phyloP scores from a whole-genome alignment of 2,329 filamentous ascomycete genomes.

The Elsinoe perseae region DNA sequence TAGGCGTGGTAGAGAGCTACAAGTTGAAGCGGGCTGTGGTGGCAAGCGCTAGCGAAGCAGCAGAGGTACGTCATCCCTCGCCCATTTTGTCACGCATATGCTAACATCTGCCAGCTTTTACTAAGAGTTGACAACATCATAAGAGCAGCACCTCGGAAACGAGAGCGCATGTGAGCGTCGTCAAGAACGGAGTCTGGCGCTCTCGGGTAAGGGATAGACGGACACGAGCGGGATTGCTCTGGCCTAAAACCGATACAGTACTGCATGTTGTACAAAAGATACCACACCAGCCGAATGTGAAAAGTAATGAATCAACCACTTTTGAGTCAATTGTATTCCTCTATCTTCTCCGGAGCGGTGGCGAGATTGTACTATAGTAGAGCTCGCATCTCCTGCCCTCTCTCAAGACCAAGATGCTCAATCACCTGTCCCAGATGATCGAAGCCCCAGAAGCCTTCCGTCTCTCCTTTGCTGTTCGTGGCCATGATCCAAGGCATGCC shows the following conservation, averaged over 20 bases:
- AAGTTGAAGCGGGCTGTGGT: constrained; percentile 99
- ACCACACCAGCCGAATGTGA: constrained; percentile 9
- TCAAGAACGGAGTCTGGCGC: neutral
- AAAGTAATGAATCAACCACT: too few relatives aligned
- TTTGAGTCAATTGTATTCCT: too few relatives aligned
- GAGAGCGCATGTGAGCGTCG: constrained; percentile 59
- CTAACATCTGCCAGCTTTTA: constrained; percentile 56
- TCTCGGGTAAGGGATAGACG: neutral
- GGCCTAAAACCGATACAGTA: constrained; percentile 5
- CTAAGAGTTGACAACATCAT: constrained; percentile 98
- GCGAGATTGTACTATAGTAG: constrained; percentile 30
- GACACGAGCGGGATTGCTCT: neutral
- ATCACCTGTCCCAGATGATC: constrained; percentile 52
- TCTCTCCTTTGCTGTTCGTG: constrained; percentile 46
- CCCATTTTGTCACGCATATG: neutral
- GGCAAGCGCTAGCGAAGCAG: constrained; percentile 88
- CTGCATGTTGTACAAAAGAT: constrained; percentile 10
- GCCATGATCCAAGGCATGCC: constrained; percentile 54
- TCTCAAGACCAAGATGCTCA: constrained; percentile 46
- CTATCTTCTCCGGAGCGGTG: too few relatives aligned
- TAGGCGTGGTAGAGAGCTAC: constrained; percentile 95
- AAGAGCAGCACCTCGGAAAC: constrained; percentile 75
- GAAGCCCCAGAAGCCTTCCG: constrained; percentile 52
- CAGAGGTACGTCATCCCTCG: constrained; percentile 60
- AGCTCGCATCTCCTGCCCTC: constrained; percentile 31